Base-by-base conservation (phyloP, 805 yeast species). In the Suhomyces prunicola region DNA sequence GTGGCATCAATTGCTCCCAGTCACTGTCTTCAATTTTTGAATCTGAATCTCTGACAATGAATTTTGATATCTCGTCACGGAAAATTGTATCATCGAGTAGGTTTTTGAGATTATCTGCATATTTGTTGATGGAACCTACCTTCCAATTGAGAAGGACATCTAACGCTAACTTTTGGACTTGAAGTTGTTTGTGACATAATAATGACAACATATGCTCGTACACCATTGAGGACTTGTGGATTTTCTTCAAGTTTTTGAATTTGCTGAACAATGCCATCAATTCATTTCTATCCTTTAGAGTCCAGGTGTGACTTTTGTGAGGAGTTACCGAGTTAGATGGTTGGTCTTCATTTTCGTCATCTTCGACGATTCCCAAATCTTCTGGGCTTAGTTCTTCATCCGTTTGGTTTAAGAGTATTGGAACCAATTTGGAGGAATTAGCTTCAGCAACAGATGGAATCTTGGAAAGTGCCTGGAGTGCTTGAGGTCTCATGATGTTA, bases 61-160 rank as follows among this genome's bases (percentile, higher is more conserved):
- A 78, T 15, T 78, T 80, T 19, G 88, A 75, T 29, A 92, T 72
- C 68, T 92, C 97, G 69, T 94, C 99, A 54, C 90, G 82, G 73
- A 90, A 92, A 15, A 86, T 73, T 2, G 88, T 81, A 55, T 90
- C 96, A 66, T 93, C 97, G 15, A 93, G 72, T 53, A 94, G 69
- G 56, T 87, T 91, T 46, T 72, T 79, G 60, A 94, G 72, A 59
- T 86, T 86, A 55, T 87, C 96, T 52, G 79, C 76, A 64, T 90
- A 93, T 64, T 86, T 87, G 50, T 78, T 79, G 33, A 90, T 69
- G 3, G 74, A 74, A 1, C 80, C 77, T 47, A 79, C 75, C 57
- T 85, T 84, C 76, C 81, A 87, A 40, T 87, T 83, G 36, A 90
- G 68, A 5, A 94, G 62, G 41, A 87, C 86, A 46, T 82, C 79